A percentile compares a stretch with the other conserved stretches of the same genome.
phyloP scores from a whole-genome alignment of 2,329 filamentous ascomycete species.

The Arthrobotrys sinensis region DNA sequence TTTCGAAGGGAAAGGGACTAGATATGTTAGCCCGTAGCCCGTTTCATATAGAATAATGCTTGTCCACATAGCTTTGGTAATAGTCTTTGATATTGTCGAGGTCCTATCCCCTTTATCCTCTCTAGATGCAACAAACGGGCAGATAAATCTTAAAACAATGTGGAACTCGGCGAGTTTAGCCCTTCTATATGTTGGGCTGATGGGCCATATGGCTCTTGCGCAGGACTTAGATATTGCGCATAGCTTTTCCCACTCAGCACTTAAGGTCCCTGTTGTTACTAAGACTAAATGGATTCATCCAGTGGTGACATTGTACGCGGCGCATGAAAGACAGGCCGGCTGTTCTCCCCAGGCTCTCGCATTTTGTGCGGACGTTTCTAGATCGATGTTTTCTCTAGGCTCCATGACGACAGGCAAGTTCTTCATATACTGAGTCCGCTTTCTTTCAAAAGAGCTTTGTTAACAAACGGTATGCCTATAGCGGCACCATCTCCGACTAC shows the following conservation, averaged over 20 bases:
- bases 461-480: not conserved
- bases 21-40: not conserved
- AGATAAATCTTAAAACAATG: not conserved
- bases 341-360: slow-evolving; percentile 10
- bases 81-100: no score
- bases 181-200: not conserved
- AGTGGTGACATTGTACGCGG: not conserved
- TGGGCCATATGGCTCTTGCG: not conserved
- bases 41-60: not conserved
- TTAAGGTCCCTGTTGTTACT: not conserved
- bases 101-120: no score
- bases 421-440: no score
- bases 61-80: no score
- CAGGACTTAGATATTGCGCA: not conserved
- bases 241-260: not conserved
- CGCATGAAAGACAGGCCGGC: slow-evolving; percentile 11
- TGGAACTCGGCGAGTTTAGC: not conserved
- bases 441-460: not conserved
- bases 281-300: not conserved
- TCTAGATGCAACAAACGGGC: no score
- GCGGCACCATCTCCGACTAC: slow-evolving; percentile 1
- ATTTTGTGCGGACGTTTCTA: slow-evolving; percentile 27
- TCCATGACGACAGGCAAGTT: slow-evolving; percentile 12
- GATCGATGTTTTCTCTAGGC: slow-evolving; percentile 10
- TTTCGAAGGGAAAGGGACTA: no score